Evolutionary conservation across 2,329 filamentous ascomycete species (phyloP), one percentile per base, ranked within the genome.

Genomic region (Xylariaceae sp.): DNA sequence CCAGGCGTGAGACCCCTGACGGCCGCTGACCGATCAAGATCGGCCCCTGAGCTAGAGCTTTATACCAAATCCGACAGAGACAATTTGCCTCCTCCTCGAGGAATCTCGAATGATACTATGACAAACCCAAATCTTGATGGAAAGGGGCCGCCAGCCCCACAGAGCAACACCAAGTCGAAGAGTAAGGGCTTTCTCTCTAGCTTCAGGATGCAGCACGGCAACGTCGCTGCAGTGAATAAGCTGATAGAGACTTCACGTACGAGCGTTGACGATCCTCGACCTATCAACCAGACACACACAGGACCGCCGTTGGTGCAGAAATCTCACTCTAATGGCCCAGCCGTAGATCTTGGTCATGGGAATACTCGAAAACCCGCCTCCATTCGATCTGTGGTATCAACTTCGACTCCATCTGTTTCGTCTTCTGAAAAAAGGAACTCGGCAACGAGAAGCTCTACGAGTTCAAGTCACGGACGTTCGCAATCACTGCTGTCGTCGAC

Each of bases 401-500:
- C 48, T 31, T 59, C 58, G 4, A 56, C 50, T n/a, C 52, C 50
- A 11, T 59, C 58, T 13, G 51, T 51, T 28, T 59, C 57, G 9
- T 62, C 59, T 9, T 45, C 54, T 19, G 58, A 61, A 12, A 55
- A 54, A 38, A 39, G 52, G 9, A 47, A 44, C 17, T 50, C 45
- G 2, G 42, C 41, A 17, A 39, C 43, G 38, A 56, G 51, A 2
- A 44, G 50, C 39, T 52, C 55, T 13, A 48, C 51, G 13, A 37
- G 48, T 19, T 54, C 56, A 3, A 49, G 47, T 9, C 58, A 60
- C 34, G 54, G 48, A 2, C 57, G 59, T 34, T 61, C 57, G 22
- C 56, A 60, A 42, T 62, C 59, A 19, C 41, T 62, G 33, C 52
- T 62, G 18, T 51, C 59, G 6, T 59, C 55, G 12, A 60, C 57